Evolutionary conservation across 2,329 filamentous ascomycete species (phyloP).

Genomic region (Ceratocystis alfenasii): DNA sequence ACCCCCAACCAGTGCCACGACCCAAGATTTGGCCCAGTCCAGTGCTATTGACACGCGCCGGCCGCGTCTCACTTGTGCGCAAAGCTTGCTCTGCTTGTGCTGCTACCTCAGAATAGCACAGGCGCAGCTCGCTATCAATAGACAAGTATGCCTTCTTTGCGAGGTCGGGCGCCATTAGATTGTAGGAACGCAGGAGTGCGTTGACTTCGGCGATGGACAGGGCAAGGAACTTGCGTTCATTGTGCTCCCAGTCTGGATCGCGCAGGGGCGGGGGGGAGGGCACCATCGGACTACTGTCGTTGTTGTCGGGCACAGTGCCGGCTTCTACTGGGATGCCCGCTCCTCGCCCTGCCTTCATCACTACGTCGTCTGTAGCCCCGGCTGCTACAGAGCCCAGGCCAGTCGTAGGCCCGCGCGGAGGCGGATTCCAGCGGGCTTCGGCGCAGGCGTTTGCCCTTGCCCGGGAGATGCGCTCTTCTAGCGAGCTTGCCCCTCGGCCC

Average conservation of each 20-base stretch:
- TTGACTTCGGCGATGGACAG: slow-evolving; percentile 71
- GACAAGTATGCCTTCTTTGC: slow-evolving; percentile 88
- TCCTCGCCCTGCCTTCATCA: slow-evolving; percentile 34
- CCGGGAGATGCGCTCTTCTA: slow-evolving; percentile 58
- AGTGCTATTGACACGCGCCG: no score
- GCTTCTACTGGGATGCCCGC: slow-evolving; percentile 24
- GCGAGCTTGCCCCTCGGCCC: slow-evolving; percentile 38
- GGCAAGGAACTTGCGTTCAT: slow-evolving; percentile 62
- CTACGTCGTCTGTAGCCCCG: slow-evolving; percentile 37
- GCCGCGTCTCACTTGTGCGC: no score
- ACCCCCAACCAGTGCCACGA: no score
- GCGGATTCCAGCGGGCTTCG: slow-evolving; percentile 55
- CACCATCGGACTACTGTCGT: neutral
- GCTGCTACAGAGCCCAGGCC: slow-evolving; percentile 30
- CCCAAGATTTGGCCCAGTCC: no score
- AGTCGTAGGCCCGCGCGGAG: slow-evolving; percentile 27
- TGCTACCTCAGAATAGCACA: slow-evolving; percentile 78
- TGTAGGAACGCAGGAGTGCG: slow-evolving; percentile 71
- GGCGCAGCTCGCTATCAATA: slow-evolving; percentile 66
- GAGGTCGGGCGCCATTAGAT: slow-evolving; percentile 82
- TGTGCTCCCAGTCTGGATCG: slow-evolving; percentile 61
- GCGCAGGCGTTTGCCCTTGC: slow-evolving; percentile 66
- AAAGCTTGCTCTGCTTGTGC: slow-evolving; percentile 49
- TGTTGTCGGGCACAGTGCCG: neutral
- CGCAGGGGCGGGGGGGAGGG: slow-evolving; percentile 48